These are phyloP conservation scores for Kodamaea fukazawae DNA, from an alignment of 805 yeast genomes.

Conservation along the genomic window DNA sequence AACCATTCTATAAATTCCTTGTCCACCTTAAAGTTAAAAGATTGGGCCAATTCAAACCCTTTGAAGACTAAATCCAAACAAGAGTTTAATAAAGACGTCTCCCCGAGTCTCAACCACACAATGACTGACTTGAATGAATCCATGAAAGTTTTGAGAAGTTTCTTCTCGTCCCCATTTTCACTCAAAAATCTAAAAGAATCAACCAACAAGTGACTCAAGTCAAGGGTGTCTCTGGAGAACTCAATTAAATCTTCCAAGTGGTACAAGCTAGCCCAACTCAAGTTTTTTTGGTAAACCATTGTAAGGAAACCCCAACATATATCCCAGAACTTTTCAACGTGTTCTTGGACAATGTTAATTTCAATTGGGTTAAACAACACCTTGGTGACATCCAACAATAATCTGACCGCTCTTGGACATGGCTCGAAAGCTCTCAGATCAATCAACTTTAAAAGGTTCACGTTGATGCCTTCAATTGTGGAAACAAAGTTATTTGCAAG, in stretches of 20 bases:
- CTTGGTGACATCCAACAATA: constrained; percentile 68
- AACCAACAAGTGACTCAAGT: constrained; percentile 67
- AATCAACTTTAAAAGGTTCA: constrained; percentile 45
- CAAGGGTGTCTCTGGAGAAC: constrained; percentile 83
- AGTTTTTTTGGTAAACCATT: constrained; percentile 63
- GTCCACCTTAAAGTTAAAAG: constrained; percentile 50
- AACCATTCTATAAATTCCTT: constrained; percentile 52
- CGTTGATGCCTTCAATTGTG: constrained; percentile 49
- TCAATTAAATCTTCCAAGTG: constrained; percentile 60
- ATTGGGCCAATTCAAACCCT: constrained; percentile 63
- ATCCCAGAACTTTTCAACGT: constrained; percentile 54
- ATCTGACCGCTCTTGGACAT: constrained; percentile 69
- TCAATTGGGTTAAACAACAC: constrained; percentile 63
- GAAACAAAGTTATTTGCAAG: constrained; percentile 43
- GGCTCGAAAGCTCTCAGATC: constrained; percentile 59
- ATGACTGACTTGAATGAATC: constrained; percentile 66
- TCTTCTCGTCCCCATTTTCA: constrained; percentile 10
- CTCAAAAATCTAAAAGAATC: constrained; percentile 53
- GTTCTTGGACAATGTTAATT: constrained; percentile 44
- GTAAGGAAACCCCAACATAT: constrained; percentile 69
- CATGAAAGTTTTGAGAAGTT: constrained; percentile 52
- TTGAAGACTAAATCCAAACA: constrained; percentile 70
- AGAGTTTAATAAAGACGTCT: constrained; percentile 63
- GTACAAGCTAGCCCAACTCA: constrained; percentile 71
- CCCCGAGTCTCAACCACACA: constrained; percentile 82